A percentile compares a stretch with the other conserved stretches of the same genome.
These are phyloP conservation scores for Talaromyces amestolkiae DNA, from an alignment of 2,329 filamentous ascomycete genomes.

Conservation along the genomic window DNA sequence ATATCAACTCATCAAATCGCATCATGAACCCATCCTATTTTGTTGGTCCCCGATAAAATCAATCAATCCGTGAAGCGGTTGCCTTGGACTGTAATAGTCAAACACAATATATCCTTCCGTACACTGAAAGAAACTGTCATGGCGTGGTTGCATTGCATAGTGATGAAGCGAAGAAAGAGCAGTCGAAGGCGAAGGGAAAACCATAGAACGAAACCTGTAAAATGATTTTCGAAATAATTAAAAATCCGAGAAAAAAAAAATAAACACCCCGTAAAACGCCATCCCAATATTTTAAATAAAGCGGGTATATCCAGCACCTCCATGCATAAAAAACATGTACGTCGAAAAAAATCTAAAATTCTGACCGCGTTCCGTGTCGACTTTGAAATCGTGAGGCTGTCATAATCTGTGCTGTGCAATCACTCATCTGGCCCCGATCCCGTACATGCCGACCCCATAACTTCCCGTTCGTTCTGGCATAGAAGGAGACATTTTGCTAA, in stretches of 20 bases:
- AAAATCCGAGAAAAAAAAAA: slow-evolving; percentile 1
- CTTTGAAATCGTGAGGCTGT: slow-evolving; percentile 18
- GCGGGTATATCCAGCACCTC: slow-evolving; percentile 51
- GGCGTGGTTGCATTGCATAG: slow-evolving; percentile 1
- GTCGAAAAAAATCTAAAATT: slow-evolving; percentile 24
- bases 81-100: background rate
- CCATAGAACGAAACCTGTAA: background rate
- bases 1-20: slow-evolving; percentile 10
- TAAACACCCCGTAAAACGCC: slow-evolving; percentile 32
- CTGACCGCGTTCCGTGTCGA: slow-evolving; percentile 10
- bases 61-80: background rate
- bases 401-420: slow-evolving; percentile 15
- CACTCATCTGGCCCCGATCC: slow-evolving; percentile 43
- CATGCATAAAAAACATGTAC: slow-evolving; percentile 42
- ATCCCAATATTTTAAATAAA: slow-evolving; percentile 39
- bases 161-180: background rate
- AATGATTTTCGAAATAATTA: slow-evolving; percentile 3
- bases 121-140: slow-evolving; percentile 1
- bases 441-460: slow-evolving; percentile 47
- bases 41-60: background rate
- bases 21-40: background rate
- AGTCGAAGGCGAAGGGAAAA: background rate
- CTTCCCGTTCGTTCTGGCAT: slow-evolving; percentile 42
- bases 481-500: slow-evolving; percentile 39
- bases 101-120: background rate